Conservation (phyloP, 345 rosid genomes). For the Moricandia moricandioides region DNA sequence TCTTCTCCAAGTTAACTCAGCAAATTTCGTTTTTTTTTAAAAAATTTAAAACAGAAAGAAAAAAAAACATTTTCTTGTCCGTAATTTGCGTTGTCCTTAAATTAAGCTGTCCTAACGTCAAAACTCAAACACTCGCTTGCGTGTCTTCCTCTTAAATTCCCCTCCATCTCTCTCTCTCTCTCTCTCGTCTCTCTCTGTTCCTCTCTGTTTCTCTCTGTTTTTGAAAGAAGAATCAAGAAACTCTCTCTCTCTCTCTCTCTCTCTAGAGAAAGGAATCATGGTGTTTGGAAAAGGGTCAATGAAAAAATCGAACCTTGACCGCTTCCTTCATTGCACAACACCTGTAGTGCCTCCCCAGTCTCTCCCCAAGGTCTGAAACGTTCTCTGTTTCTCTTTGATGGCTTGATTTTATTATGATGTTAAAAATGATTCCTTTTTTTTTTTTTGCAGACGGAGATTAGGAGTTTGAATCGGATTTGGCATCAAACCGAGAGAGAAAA, state of each 20-base stretch:
- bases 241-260: constrained; percentile 48
- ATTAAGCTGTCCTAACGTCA: constrained; percentile 63
- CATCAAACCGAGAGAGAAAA: constrained; percentile 90
- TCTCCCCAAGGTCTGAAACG: constrained; percentile 66
- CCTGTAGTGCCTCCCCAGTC: constrained; percentile 76
- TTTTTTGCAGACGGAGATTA: constrained; percentile 65
- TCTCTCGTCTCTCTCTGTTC: constrained; percentile 60
- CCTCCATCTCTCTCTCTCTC: constrained; percentile 32
- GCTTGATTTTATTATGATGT: background rate
- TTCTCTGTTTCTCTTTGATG: background rate
- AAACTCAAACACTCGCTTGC: constrained; percentile 47
- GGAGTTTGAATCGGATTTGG: constrained; percentile 83
- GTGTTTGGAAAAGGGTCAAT: constrained; percentile 54
- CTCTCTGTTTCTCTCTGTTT: constrained; percentile 50
- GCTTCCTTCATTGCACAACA: constrained; percentile 79
- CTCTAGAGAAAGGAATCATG: constrained; percentile 45
- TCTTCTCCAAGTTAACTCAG: constrained; percentile 40
- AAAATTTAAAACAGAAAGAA: background rate
- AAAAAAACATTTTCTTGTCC: constrained; percentile 19
- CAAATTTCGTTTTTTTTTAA: constrained; percentile 19
- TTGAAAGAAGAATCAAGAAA: constrained; percentile 39
- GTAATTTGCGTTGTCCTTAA: constrained; percentile 41
- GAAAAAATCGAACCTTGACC: constrained; percentile 77
- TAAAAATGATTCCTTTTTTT: background rate
- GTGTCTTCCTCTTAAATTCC: constrained; percentile 44